Base-by-base conservation (phyloP, 2,329 filamentous ascomycete species). In the Colletotrichum eremochloae region DNA sequence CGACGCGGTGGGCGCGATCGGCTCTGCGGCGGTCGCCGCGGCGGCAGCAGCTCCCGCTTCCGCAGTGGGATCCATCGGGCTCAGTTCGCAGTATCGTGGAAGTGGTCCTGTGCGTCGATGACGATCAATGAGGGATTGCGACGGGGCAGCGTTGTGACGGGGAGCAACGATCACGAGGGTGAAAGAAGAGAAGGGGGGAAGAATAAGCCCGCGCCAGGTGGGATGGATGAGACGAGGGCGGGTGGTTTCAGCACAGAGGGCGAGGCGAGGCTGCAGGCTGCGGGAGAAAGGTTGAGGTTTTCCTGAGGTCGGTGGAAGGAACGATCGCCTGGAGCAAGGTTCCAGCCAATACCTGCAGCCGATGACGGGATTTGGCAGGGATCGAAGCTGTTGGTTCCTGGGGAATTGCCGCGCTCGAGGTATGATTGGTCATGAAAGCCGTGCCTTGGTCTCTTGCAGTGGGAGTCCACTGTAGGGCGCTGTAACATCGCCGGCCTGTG, bases 291-390 rank as follows among this genome's bases (percentile, higher is more conserved):
- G 69, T 68, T 68, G 69, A 72, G 65, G 65, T 53, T 72, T 72
- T 72, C 52, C 40, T 48, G 46, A 72, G 46, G 66, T 64, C 60
- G 55, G 60, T 60, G 60, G 66, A 36, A 72, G 61, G 60, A 70
- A 44, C 15, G 61, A 70, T 72, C 67, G 69, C 53, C 40, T 48
- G 33, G 66, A 18, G 42, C 55, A 64, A 69, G 69, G 60, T 64
- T 61, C 44, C 55, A 69, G 60, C 70, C 71, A 73, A 70, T 73
- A 70, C 70, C 65, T 57, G 70, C 63, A 73, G 52, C 69, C 52
- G 57, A 63, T 71, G 66, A 74, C 67, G 63, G 71, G 63, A 74
- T 74, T 42, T 46, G 24, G 63, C 73, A 75, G 72, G 73, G 73
- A 72, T 75, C 61, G 14, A 52, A 72, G 68, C 68, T 74, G 68